phyloP scores from a whole-genome alignment of 176 grass and related monocot genomes.

The Miscanthus lutarioriparius region DNA sequence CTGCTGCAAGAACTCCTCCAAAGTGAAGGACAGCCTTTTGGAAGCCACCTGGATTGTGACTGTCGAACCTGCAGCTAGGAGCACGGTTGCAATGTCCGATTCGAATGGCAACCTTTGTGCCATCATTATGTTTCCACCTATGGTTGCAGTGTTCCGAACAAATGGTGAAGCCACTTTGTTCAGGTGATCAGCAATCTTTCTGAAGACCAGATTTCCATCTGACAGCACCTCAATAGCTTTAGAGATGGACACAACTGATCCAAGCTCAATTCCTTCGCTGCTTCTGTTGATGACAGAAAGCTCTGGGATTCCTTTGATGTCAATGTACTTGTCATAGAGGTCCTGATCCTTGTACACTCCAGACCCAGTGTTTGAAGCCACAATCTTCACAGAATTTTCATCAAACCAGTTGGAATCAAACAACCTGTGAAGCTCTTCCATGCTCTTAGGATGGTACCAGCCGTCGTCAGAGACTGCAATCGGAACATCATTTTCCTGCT shows the following conservation, averaged over 20 bases:
- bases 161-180: conserved; percentile 69
- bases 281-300: conserved; percentile 49
- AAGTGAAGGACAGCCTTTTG: conserved; percentile 43
- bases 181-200: conserved; percentile 71
- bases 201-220: conserved; percentile 45
- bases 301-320: conserved; percentile 70
- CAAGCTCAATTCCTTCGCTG: conserved; percentile 57
- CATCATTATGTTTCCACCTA: conserved; percentile 90
- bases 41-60: conserved; percentile 49
- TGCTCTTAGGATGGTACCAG: conserved; percentile 15
- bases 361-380: conserved; percentile 73
- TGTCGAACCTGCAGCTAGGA: conserved; percentile 56
- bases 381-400: conserved; percentile 54
- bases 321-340: conserved; percentile 61
- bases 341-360: conserved; percentile 75
- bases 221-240: conserved; percentile 62
- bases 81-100: conserved; percentile 72
- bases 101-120: conserved; percentile 65
- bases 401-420: conserved; percentile 44
- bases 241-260: conserved; percentile 70
- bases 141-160: conserved; percentile 67
- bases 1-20: conserved; percentile 79
- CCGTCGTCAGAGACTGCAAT: neutral
- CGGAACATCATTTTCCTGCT: neutral
- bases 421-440: conserved; percentile 56